These are phyloP conservation scores for Cyathus pygmaeus DNA, from an alignment of 1,284 basidiomycete species.

Conservation along the genomic window DNA sequence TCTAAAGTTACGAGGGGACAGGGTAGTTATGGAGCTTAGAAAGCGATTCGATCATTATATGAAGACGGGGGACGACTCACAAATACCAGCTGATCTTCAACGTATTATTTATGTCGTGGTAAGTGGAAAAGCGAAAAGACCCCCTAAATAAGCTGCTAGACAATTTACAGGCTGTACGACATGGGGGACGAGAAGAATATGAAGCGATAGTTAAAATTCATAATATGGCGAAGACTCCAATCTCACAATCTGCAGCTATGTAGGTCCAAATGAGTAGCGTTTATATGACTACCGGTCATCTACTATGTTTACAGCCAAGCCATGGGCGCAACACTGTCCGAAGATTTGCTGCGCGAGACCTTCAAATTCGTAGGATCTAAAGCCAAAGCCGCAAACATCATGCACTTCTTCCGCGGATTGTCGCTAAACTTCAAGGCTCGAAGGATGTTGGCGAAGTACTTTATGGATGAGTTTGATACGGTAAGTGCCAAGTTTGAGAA, in stretches of 20 bases:
- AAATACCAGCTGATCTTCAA: conserved; percentile 83
- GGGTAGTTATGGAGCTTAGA: conserved; percentile 80
- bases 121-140: too few relatives aligned
- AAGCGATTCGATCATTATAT: conserved; percentile 80
- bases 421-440: conserved; percentile 55
- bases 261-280: conserved; percentile 39
- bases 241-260: conserved; percentile 77
- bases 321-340: conserved; percentile 57
- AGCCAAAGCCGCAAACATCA: conserved; percentile 72
- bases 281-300: not conserved
- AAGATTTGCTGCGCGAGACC: conserved; percentile 63
- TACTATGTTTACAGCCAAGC: conserved; percentile 38
- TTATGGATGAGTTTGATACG: conserved; percentile 65
- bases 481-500: conserved; percentile 52
- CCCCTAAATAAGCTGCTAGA: too few relatives aligned
- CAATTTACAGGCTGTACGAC: conserved; percentile 70
- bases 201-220: conserved; percentile 78
- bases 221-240: conserved; percentile 79
- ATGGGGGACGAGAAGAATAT: conserved; percentile 85
- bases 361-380: conserved; percentile 67
- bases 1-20: conserved; percentile 31
- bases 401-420: conserved; percentile 63
- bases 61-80: conserved; percentile 79
- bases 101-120: conserved; percentile 62
- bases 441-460: conserved; percentile 49